phyloP scores from a whole-genome alignment of 805 yeast species.

The Candida ficus region DNA sequence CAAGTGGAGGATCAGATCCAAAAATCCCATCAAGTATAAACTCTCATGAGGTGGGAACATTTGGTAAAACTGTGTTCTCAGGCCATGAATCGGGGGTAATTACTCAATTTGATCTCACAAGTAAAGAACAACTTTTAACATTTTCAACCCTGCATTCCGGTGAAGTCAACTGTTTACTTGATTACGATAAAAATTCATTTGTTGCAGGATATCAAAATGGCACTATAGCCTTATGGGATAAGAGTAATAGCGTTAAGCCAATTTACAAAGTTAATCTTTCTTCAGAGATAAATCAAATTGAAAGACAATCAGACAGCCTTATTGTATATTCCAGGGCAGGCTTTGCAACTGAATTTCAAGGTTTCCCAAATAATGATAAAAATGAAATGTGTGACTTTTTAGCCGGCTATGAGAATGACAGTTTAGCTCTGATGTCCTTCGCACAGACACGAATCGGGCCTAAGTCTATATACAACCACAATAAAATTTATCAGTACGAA shows the following conservation, averaged over 20 bases:
- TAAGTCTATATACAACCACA: too few species aligned
- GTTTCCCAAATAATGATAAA: not conserved
- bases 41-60: constrained; percentile 43
- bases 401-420: not conserved
- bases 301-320: not conserved
- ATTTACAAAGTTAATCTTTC: constrained; percentile 1
- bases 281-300: constrained; percentile 12
- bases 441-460: too few species aligned
- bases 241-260: constrained; percentile 18
- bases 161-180: constrained; percentile 1
- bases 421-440: too few species aligned
- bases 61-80: constrained; percentile 36
- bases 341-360: not conserved
- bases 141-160: constrained; percentile 26
- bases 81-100: constrained; percentile 38
- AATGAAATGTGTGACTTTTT: not conserved
- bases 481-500: too few species aligned
- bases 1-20: not conserved
- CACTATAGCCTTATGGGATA: constrained; percentile 37
- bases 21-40: constrained; percentile 10
- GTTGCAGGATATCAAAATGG: constrained; percentile 34
- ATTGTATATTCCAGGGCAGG: not conserved
- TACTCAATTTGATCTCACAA: constrained; percentile 34
- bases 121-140: constrained; percentile 21
- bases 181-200: not conserved